These are phyloP conservation scores for Sequoia sempervirens DNA, from an alignment of 75 land plant genomes.

Conservation along the genomic window DNA sequence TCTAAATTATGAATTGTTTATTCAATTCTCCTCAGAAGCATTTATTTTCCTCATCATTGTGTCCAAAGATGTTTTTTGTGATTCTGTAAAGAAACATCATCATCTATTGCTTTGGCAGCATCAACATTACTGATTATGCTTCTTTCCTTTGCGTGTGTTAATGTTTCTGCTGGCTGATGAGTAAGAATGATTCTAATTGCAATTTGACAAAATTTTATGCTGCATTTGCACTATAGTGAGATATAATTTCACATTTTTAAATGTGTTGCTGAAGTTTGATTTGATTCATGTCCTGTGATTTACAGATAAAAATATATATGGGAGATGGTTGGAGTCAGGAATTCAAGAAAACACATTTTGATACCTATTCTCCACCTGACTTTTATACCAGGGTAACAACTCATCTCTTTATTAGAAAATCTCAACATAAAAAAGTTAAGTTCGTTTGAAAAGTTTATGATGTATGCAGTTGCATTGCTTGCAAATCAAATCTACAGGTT, in stretches of 20 bases:
- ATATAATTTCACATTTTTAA: background rate
- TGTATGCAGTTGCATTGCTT: background rate
- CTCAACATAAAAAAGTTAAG: background rate
- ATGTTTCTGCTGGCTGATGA: background rate
- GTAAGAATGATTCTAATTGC: background rate
- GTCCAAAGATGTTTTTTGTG: background rate
- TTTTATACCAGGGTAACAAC: conserved; percentile 55
- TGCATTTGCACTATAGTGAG: background rate
- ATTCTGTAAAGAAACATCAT: background rate
- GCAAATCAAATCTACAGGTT: conserved; percentile 31
- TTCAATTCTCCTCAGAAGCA: background rate
- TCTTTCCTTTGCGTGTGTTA: background rate
- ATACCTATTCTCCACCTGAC: conserved; percentile 65
- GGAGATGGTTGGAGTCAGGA: conserved; percentile 60
- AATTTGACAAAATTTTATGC: background rate
- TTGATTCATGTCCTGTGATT: conserved; percentile 4
- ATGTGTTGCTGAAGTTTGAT: background rate
- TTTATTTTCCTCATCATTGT: background rate
- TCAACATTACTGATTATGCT: background rate
- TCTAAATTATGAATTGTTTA: background rate
- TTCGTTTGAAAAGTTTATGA: background rate
- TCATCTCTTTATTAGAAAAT: conserved; percentile 3
- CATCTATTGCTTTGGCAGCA: background rate
- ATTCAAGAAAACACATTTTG: conserved; percentile 55
- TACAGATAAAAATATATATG: conserved; percentile 58